Evolutionary conservation across 306 rosid genomes (phyloP), one percentile per base, ranked within the genome.

Genomic region (Lotus japonicus): DNA sequence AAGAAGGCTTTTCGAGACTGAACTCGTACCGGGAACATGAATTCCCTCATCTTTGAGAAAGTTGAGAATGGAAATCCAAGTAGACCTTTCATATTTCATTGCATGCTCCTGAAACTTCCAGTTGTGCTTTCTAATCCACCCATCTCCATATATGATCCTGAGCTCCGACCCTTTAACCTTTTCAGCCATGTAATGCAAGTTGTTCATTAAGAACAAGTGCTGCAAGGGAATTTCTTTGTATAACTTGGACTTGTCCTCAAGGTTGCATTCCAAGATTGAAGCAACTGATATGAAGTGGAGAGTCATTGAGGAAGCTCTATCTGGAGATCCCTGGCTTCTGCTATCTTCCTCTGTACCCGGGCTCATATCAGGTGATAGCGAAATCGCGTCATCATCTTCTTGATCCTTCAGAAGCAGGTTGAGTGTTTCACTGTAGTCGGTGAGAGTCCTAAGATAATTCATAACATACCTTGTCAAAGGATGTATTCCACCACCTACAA

Each of bases 161-260:
- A 92, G 90, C 42, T 92, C 96, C 7, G 85, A 72, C 13, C 91
- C 92, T 56, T 86, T 88, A 15, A 86, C 98, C 82, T 89, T 92
- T 74, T 86, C 84, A 68, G 95, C 92, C 98, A 92, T 92, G 64
- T 92, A 92, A 59, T 86, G 91, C 19, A 86, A 66, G 81, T 92
- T 92, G 85, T 89, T 92, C 97, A 89, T 92, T 78, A 89, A 79
- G 87, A 92, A 92, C 71, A 92, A 62, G 52, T 86, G 89, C 79
- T 92, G 98, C 81, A 89, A 80, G 7, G 92, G 76, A 48, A 66
- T 45, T 8, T 89, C 98, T 75, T 26, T 86, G 72, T 86, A 92
- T 56, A 87, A 79, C 76, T 81, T 86, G 31, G 92, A 77, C 80
- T 84, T 89, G 31, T 77, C 87, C 8, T 84, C 92, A 39, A 92